phyloP scores from a whole-genome alignment of 805 yeast species.

The Metschnikowia proteae region DNA sequence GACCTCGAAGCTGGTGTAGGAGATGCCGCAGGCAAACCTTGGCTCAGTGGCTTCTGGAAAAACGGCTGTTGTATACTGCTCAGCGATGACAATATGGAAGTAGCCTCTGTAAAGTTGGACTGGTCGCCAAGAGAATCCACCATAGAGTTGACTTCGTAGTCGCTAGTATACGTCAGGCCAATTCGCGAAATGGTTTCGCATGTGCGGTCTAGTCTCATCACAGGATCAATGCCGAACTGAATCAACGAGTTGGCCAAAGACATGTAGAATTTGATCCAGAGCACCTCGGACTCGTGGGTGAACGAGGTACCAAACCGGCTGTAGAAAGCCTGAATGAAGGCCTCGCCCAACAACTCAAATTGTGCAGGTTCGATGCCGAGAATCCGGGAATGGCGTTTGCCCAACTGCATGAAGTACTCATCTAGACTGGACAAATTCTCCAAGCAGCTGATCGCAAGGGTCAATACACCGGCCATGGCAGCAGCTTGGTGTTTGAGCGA shows the following conservation, averaged over 20 bases:
- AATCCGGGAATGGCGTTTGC: conserved; percentile 72
- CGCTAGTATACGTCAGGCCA: conserved; percentile 11
- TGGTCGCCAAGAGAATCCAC: conserved; percentile 7
- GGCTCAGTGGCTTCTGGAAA: background rate
- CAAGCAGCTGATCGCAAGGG: conserved; percentile 60
- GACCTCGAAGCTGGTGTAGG: background rate
- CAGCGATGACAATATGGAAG: conserved; percentile 4
- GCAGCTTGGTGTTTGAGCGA: conserved; percentile 75
- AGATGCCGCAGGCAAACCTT: background rate
- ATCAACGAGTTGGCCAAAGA: conserved; percentile 65
- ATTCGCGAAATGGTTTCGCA: background rate
- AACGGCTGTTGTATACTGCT: background rate
- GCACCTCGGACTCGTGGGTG: conserved; percentile 57
- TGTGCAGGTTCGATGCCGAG: conserved; percentile 67
- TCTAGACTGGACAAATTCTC: conserved; percentile 57
- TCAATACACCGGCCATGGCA: conserved; percentile 74
- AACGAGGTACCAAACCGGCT: conserved; percentile 57
- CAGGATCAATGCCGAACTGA: conserved; percentile 57
- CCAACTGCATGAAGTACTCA: conserved; percentile 57
- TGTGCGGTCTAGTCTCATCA: conserved; percentile 18
- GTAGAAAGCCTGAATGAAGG: conserved; percentile 61
- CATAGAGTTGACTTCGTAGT: conserved; percentile 10
- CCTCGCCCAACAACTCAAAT: conserved; percentile 71
- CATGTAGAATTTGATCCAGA: conserved; percentile 68
- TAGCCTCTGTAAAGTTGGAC: conserved; percentile 10